Evolutionary conservation across 176 grass and related monocot genomes (phyloP).

Genomic region (Zoysia japonica): DNA sequence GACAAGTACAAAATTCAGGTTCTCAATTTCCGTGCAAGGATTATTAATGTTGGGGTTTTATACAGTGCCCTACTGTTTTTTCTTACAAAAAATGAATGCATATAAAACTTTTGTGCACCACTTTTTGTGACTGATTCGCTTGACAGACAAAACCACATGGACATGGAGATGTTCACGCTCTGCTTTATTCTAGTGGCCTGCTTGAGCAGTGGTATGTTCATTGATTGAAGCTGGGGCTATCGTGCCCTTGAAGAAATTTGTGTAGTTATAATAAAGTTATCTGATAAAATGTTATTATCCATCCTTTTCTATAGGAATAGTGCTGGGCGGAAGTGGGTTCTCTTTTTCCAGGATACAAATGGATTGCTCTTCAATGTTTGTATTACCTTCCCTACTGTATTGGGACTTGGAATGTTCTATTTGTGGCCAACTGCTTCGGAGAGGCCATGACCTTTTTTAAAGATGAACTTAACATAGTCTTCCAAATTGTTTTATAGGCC

Average conservation of each 20-base stretch:
- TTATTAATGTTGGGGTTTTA: background rate
- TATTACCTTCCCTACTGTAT: slow-evolving; percentile 16
- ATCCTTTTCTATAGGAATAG: slow-evolving; percentile 64
- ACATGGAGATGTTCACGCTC: slow-evolving; percentile 92
- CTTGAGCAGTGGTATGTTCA: slow-evolving; percentile 74
- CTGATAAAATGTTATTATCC: slow-evolving; percentile 14
- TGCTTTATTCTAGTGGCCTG: slow-evolving; percentile 92
- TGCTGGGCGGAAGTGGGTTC: slow-evolving; percentile 71
- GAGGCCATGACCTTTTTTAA: background rate
- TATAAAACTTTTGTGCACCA: slow-evolving; percentile 15
- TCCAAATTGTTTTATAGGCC: slow-evolving; percentile 53
- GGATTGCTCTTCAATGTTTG: slow-evolving; percentile 95
- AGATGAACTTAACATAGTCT: slow-evolving; percentile 19
- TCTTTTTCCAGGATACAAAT: slow-evolving; percentile 99
- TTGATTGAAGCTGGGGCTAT: background rate
- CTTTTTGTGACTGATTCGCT: slow-evolving; percentile 16
- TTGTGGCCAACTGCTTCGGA: slow-evolving; percentile 20
- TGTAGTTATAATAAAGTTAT: slow-evolving; percentile 4
- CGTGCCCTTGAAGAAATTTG: slow-evolving; percentile 27
- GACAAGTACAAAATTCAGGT: slow-evolving; percentile 99
- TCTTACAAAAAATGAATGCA: background rate
- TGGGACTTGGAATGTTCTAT: slow-evolving; percentile 25
- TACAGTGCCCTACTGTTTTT: background rate
- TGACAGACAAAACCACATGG: slow-evolving; percentile 96
- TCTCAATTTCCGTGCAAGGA: slow-evolving; percentile 22